A percentile compares a stretch with the other conserved stretches of the same genome.
Conservation (phyloP, 116 monocot species). For the Dioscorea cayenensis region DNA sequence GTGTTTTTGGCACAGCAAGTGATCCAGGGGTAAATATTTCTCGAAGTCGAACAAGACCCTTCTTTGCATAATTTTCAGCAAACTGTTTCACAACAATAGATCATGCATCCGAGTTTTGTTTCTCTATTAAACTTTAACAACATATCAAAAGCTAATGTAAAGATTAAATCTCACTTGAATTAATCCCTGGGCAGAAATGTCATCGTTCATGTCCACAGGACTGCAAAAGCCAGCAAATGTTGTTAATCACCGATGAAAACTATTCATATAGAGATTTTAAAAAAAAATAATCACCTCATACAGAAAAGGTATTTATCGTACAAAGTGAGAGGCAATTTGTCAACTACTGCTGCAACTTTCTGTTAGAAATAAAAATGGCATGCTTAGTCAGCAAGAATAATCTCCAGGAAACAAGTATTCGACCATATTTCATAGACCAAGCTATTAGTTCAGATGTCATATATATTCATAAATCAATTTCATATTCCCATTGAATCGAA, state of each 20-base stretch:
- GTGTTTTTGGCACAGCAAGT: conserved; percentile 59
- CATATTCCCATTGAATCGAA: not conserved
- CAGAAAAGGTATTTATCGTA: conserved; percentile 90
- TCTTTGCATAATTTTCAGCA: conserved; percentile 84
- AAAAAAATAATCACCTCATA: conserved; percentile 43
- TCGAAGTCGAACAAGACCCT: conserved; percentile 68
- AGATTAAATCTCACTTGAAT: conserved; percentile 47
- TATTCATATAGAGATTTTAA: not conserved
- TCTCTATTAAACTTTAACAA: not conserved
- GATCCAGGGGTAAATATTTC: conserved; percentile 87
- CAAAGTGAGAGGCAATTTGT: conserved; percentile 64
- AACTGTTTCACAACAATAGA: conserved; percentile 35
- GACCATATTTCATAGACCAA: too few relatives aligned
- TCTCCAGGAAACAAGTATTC: too few relatives aligned
- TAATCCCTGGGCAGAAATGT: conserved; percentile 77
- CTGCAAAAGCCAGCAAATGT: conserved; percentile 26
- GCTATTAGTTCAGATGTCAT: too few relatives aligned
- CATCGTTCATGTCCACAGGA: conserved; percentile 90
- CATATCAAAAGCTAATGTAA: not conserved
- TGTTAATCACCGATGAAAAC: not conserved
- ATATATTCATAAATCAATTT: too few relatives aligned
- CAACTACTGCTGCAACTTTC: conserved; percentile 88
- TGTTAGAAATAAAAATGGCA: conserved; percentile 18
- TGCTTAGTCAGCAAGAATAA: not conserved
- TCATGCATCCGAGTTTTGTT: not conserved